These are phyloP conservation scores for Lolium perenne DNA, from an alignment of 176 grass and related monocot genomes.

Conservation along the genomic window DNA sequence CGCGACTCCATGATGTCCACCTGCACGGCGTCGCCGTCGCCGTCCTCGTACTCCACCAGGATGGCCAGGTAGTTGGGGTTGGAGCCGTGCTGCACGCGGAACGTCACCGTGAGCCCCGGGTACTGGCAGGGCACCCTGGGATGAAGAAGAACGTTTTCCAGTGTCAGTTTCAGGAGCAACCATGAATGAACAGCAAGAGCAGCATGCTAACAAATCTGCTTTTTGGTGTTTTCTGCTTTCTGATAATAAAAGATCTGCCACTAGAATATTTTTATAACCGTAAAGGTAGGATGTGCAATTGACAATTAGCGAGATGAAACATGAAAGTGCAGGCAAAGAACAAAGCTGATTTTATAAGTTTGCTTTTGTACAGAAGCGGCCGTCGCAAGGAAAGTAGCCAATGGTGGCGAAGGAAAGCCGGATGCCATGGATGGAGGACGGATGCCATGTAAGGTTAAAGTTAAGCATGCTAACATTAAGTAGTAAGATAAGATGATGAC, in stretches of 20 bases:
- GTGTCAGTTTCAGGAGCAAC: background rate
- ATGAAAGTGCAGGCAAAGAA: background rate
- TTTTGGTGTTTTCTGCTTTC: background rate
- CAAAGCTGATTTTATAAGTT: background rate
- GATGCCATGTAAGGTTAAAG: background rate
- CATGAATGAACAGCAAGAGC: background rate
- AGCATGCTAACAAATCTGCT: background rate
- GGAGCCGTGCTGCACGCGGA: background rate
- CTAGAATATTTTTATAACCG: background rate
- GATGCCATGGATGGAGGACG: background rate
- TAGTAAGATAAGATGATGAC: background rate
- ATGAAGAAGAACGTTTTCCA: background rate
- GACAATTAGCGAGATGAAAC: background rate
- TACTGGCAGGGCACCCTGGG: background rate
- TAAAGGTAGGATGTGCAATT: background rate
- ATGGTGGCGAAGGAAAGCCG: background rate
- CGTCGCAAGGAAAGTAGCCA: slow-evolving; percentile 3
- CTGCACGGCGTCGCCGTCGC: background rate
- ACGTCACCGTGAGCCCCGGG: background rate
- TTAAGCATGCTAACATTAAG: background rate
- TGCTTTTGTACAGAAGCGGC: background rate
- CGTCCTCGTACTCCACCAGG: slow-evolving; percentile 14
- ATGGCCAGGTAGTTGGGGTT: background rate
- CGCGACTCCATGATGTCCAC: slow-evolving; percentile 14
- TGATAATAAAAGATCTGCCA: background rate